A percentile compares a stretch with the other conserved stretches of the same genome.
Evolutionary conservation across 2,329 filamentous ascomycete genomes (phyloP).

Genomic region (Microdochium nivale): DNA sequence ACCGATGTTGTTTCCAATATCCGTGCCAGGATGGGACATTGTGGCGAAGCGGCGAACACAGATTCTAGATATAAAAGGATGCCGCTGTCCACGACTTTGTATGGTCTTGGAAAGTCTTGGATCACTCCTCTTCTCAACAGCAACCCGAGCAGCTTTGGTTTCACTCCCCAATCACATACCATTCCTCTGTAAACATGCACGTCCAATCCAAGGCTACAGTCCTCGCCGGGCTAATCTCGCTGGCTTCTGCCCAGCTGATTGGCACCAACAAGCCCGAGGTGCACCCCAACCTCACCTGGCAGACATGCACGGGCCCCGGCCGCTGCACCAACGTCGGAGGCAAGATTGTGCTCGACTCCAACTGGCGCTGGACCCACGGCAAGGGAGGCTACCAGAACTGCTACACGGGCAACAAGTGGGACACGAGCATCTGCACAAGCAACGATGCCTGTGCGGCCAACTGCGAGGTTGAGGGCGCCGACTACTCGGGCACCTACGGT

Average conservation of each 20-base stretch:
- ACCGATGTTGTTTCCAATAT: neutral
- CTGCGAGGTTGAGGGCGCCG: conserved; percentile 36
- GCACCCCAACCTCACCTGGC: conserved; percentile 38
- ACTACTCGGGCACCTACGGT: conserved; percentile 37
- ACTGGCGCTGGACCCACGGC: conserved; percentile 45
- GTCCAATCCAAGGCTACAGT: conserved; percentile 12
- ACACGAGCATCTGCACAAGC: conserved; percentile 25
- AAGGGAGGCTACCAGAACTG: conserved; percentile 34
- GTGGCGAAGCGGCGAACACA: neutral
- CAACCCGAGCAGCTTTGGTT: neutral
- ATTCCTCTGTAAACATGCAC: neutral
- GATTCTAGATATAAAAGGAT: neutral
- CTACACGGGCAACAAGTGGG: conserved; percentile 37
- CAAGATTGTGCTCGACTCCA: conserved; percentile 40
- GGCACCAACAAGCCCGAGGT: conserved; percentile 30
- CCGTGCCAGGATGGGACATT: neutral
- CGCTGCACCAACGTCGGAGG: conserved; percentile 33
- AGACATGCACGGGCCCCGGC: conserved; percentile 34
- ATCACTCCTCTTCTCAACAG: neutral
- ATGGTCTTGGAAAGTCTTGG: neutral
- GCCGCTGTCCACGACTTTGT: neutral
- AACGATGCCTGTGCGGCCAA: conserved; percentile 31
- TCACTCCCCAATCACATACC: neutral
- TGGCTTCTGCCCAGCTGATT: conserved; percentile 32
- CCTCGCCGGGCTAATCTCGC: conserved; percentile 25